Base-by-base conservation (phyloP, 768 basidiomycete genomes). In the Podaxis mareebaensis region DNA sequence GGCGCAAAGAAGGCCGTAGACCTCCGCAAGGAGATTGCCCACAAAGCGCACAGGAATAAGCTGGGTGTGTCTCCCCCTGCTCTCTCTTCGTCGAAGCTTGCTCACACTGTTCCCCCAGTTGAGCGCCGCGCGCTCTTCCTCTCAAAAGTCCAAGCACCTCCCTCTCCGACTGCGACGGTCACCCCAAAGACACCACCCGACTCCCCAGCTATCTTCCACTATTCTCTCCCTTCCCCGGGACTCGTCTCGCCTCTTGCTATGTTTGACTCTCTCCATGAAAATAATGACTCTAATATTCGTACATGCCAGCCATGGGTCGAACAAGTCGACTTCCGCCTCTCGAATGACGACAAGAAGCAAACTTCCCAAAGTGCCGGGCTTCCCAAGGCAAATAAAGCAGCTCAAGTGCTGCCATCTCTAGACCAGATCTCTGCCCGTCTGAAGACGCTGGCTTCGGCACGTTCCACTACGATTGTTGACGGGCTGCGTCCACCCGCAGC, bases 101-200 rank as follows among this genome's bases (percentile, higher is more conserved):
- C 39, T 65, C 20, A 10, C 62, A 51, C 28, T 28, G 57, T 40
- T 46, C 24, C 40, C 64, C n/a, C 69, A 92, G 89, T 83, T 68
- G 89, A 90, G 73, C 83, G 92, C 58, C 88, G 91, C 30, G 87
- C 89, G 3, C 79, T 83, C 63, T 93, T 93, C 77, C 76, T 93
- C 28, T 89, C 87, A 63, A 93, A 88, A 74, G 76, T 93, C 48
- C 78, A 83, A 42, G 86, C 86, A n/a, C 84, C 87, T 22, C 85
- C 87, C 2, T 87, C 85, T 7, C 83, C 87, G 10, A 81, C 83
- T 10, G 85, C 88, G 20, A 79, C 82, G 26, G 70, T 75, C 51
- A 78, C 80, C 12, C 86, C 90, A 11, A 86, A 85, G 72, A 90
- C 85, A 1, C 86, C 87, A 55, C 86, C 86, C 5, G 87, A 88